Base-by-base conservation (phyloP, 805 yeast species). In the Jamesozyma lodderae region DNA sequence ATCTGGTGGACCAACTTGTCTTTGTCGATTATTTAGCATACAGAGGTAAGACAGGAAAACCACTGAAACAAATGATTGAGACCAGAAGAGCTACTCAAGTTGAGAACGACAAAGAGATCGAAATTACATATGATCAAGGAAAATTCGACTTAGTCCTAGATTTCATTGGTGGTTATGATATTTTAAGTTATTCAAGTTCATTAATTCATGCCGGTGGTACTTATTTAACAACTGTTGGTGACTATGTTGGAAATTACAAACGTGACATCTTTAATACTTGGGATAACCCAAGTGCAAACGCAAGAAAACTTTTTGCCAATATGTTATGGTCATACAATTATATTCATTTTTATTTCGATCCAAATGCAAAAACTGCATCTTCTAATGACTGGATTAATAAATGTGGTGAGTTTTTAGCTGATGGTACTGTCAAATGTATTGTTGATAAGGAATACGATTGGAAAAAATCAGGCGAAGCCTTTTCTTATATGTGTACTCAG, bases 91-190 rank as follows among this genome's bases (percentile, higher is more conserved):
- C 55, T 19, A 60, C 64, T 20, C 54, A 45, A 38, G 63, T 60
- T 4, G 51, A 52, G 3, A 44, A 51, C 13, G 55, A 52, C 10
- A 45, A 45, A 22, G 56, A 53, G 35, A 37, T 51, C 15, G 44
- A 53, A 14, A 47, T 46, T 18, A 48, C 43, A 19, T 62, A 55
- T 38, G 49, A 48, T 24, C 62, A 62, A 43, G 72, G 73, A 13
- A 67, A 71, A 47, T 84, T 76, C 51, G 83, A 81, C 51, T 50
- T 72, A 4, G 73, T 82, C n/a, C 51, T 81, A 10, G 95, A 86
- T 60, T 70, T 79, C 43, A 71, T 76, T 36, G 92, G 95, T 29
- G 82, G 82, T 31, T 65, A 67, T 33, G 75, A 72, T 23, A 67
- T 81, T 4, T 55, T 77, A 20, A 43, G 59, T 6, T 62, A 70